A percentile compares a stretch with the other conserved stretches of the same genome.
Conservation (phyloP, 371 early-diverging fungal species). For the Haplosporangium sp. region DNA sequence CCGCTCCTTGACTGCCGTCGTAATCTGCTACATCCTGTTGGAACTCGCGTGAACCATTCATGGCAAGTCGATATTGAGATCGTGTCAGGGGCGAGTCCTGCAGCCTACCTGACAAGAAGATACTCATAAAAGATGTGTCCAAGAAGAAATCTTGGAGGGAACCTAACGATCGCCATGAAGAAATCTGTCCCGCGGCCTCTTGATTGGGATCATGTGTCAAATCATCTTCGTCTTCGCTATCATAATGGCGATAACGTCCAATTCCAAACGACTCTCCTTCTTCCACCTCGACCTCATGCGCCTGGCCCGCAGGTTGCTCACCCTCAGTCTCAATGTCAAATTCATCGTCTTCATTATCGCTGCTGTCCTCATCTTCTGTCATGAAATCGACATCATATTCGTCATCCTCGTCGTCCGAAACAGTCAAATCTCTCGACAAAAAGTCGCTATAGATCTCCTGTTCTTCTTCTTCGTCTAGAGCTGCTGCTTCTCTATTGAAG, state of each 20-base stretch:
- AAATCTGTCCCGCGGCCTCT: neutral
- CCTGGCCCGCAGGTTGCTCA: neutral
- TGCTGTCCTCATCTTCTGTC: conserved; percentile 4
- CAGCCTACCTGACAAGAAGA: conserved; percentile 42
- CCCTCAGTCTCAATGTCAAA: conserved; percentile 6
- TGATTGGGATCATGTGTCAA: neutral
- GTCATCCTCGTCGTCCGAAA: conserved; percentile 45
- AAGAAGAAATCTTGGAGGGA: conserved; percentile 50
- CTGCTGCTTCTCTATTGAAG: conserved; percentile 6
- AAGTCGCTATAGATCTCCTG: conserved; percentile 35
- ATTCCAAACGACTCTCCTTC: conserved; percentile 25
- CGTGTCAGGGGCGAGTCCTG: conserved; percentile 48
- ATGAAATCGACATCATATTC: conserved; percentile 34
- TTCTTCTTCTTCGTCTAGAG: conserved; percentile 39
- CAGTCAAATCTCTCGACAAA: conserved; percentile 31
- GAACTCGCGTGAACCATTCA: conserved; percentile 24
- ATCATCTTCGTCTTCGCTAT: conserved; percentile 1
- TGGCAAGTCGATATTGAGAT: conserved; percentile 28
- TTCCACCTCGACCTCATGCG: neutral
- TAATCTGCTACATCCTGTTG: conserved; percentile 5
- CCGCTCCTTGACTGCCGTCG: neutral
- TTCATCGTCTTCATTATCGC: conserved; percentile 5
- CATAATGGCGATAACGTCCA: conserved; percentile 4
- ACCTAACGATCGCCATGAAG: conserved; percentile 23
- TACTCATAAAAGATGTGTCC: conserved; percentile 54